These are phyloP conservation scores for Silene coronaria DNA, from an alignment of 179 eudicot species.

Conservation along the genomic window DNA sequence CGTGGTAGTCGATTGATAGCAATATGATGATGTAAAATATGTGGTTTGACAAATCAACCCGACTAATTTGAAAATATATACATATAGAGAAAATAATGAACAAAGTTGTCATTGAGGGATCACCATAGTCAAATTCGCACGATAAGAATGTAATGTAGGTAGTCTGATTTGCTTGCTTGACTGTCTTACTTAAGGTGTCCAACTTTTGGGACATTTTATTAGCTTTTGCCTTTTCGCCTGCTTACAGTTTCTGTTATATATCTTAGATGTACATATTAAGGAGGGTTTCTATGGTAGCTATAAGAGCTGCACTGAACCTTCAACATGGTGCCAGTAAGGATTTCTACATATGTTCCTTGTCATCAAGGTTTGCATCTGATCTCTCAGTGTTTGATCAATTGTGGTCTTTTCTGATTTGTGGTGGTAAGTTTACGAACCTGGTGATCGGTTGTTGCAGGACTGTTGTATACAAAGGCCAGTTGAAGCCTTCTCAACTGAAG, in stretches of 20 bases:
- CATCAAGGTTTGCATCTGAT: slow-evolving; percentile 60
- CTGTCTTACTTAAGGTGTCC: neutral
- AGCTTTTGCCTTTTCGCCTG: neutral
- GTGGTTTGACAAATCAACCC: too few species aligned
- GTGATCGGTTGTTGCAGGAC: slow-evolving; percentile 55
- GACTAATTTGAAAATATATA: too few species aligned
- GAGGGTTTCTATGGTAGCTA: slow-evolving; percentile 92
- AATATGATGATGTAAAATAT: too few species aligned
- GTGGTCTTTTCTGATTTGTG: neutral
- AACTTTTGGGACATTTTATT: neutral
- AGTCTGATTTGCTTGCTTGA: neutral
- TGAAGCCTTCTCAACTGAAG: slow-evolving; percentile 90
- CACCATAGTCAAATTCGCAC: too few species aligned
- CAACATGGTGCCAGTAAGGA: slow-evolving; percentile 79
- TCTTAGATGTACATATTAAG: slow-evolving; percentile 84
- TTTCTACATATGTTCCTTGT: slow-evolving; percentile 93
- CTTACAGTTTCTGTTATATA: neutral
- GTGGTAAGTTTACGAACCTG: neutral
- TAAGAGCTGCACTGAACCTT: slow-evolving; percentile 91
- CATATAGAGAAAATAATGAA: too few species aligned
- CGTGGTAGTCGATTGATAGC: too few species aligned
- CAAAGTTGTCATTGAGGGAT: too few species aligned
- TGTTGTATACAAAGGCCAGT: slow-evolving; percentile 95
- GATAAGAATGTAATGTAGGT: too few species aligned
- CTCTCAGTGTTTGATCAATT: neutral